Base-by-base conservation (phyloP, 495 filamentous ascomycete species). In the Aspergillus haitiensis region DNA sequence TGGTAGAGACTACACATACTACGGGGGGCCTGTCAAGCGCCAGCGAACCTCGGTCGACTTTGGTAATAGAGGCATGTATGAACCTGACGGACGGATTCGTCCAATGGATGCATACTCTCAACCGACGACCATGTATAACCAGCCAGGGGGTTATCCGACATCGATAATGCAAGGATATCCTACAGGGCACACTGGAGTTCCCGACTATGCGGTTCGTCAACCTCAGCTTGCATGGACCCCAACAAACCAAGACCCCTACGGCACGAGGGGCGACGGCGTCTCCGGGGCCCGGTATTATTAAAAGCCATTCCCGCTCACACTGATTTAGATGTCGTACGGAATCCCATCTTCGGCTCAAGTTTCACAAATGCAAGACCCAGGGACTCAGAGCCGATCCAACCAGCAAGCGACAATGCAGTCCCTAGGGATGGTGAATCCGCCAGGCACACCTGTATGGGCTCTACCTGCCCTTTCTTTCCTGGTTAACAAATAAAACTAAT, bases 31-130 rank as follows among this genome's bases (percentile, higher is more conserved):
- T 13, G 67, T 71, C 46, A 80, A 80, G 55, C 75, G 77, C 21
- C 68, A 73, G 53, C 75, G 77, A 10, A 78, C 77, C 8, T 78
- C 77, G 12, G 67, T 77, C n/a, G 77, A 80, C 46, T 74, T 73
- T 62, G 73, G 74, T 27, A 65, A 67, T n/a, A 67, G 74, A 55
- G 64, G 60, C 55, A 65, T 79, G 16, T 79, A 76, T 53, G 77
- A 79, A 12, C 16, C 68, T 7, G 77, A 79, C 33, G 62, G 66
- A 44, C 69, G 77, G 11, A 75, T 77, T 67, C 76, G 73, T 16
- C 75, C 69, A 18, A 70, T 77, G 67, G 75, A 76, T 46, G 61
- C 75, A 5, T 80, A 80, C 59, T 63, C 68, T 13, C 77, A 77
- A 47, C 63, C 73, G 15, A 55, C 73, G 15, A 39, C 74, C 11